Conservation (phyloP, 2,329 filamentous ascomycete species). For the Juglanconis oblonga region DNA sequence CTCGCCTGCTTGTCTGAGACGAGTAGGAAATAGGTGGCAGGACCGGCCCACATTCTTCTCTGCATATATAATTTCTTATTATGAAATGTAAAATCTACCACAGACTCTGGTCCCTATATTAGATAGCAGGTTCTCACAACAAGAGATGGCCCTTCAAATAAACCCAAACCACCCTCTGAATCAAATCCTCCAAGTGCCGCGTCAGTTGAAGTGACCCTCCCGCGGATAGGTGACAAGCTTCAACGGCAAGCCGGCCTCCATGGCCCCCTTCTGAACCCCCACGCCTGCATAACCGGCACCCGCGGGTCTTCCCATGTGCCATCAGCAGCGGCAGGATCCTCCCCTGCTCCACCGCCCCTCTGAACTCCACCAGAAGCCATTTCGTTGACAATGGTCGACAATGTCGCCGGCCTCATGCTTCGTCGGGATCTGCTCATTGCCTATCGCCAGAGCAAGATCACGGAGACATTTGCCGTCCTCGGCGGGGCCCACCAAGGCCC, state of each 20-base stretch:
- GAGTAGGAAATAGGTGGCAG: neutral
- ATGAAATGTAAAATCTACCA: neutral
- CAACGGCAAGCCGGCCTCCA: slow-evolving; percentile 25
- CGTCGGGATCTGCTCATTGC: neutral
- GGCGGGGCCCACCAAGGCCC: neutral
- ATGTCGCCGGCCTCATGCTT: neutral
- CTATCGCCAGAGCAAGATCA: neutral
- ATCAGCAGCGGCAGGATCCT: slow-evolving; percentile 21
- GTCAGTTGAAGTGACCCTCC: slow-evolving; percentile 29
- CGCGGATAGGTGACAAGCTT: slow-evolving; percentile 34
- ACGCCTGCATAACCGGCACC: slow-evolving; percentile 32
- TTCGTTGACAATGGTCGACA: neutral
- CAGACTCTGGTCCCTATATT: neutral
- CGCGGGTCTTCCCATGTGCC: slow-evolving; percentile 30
- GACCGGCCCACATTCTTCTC: neutral
- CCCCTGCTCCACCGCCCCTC: neutral
- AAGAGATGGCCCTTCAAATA: slow-evolving; percentile 10
- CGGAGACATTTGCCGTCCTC: neutral
- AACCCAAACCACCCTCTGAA: slow-evolving; percentile 21
- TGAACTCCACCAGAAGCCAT: too few species aligned
- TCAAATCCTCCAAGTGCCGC: slow-evolving; percentile 27
- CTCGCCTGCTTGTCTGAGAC: neutral
- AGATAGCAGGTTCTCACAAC: neutral
- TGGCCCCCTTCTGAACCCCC: slow-evolving; percentile 30
- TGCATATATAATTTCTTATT: neutral